Conservation (phyloP, 163 green algal genomes). For the Scenedesmus sp. region DNA sequence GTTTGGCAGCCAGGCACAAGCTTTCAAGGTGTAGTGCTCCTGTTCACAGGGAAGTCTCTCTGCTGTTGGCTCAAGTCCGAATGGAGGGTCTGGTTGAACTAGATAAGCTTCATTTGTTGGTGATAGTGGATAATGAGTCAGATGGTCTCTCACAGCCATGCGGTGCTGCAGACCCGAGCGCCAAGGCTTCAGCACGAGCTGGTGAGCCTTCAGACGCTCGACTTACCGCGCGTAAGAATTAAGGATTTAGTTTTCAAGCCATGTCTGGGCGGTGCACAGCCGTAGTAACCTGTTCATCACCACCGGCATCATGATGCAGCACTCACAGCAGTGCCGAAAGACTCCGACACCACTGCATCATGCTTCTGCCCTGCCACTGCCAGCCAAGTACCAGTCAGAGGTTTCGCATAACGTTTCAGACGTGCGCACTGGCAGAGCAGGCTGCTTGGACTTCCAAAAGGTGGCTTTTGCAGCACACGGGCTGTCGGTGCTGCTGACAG, state of each 20-base stretch:
- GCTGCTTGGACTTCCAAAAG: slow-evolving; percentile 30
- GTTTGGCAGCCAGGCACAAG: background rate
- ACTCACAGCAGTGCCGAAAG: background rate
- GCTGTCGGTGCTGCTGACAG: slow-evolving; percentile 34
- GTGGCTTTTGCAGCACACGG: slow-evolving; percentile 43
- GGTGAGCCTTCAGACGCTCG: background rate
- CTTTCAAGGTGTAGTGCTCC: slow-evolving; percentile 1
- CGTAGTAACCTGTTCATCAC: background rate
- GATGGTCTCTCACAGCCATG: background rate
- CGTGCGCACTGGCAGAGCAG: background rate
- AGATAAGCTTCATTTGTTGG: slow-evolving; percentile 8
- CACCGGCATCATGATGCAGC: background rate
- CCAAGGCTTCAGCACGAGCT: background rate
- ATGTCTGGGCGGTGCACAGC: background rate
- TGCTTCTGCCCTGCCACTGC: background rate
- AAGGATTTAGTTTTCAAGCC: background rate
- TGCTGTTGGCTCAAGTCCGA: background rate
- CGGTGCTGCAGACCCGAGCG: background rate
- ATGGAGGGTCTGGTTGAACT: slow-evolving; percentile 17
- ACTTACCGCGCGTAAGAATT: background rate
- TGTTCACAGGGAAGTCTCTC: background rate
- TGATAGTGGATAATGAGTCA: slow-evolving; percentile 41
- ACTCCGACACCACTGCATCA: background rate
- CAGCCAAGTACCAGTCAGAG: slow-evolving; percentile 47
- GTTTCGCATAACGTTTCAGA: background rate